Percentiles rank a stretch among this genome's conserved stretches.
Evolutionary conservation across 495 filamentous ascomycete species (phyloP).

Genomic region (Aspergillus saccharolyticus): DNA sequence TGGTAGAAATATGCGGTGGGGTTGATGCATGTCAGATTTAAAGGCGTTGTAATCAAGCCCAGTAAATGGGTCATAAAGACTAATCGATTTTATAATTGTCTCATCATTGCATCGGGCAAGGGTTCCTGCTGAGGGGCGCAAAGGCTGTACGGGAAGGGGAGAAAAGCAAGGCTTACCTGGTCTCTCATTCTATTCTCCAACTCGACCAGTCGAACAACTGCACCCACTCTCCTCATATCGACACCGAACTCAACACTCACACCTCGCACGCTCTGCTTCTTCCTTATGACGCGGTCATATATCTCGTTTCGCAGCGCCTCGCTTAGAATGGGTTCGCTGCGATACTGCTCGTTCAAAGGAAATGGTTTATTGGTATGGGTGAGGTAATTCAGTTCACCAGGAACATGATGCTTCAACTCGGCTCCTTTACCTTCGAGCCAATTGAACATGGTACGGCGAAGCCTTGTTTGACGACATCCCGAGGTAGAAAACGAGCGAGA

Average conservation of each 20-base stretch:
- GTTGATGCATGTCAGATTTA: constrained; percentile 26
- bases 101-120: constrained; percentile 53
- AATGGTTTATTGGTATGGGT: constrained; percentile 49
- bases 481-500: constrained; percentile 48
- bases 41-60: constrained; percentile 64
- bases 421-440: constrained; percentile 62
- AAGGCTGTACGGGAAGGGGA: constrained; percentile 17
- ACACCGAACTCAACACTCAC: constrained; percentile 75
- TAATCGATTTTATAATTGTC: constrained; percentile 80
- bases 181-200: constrained; percentile 73
- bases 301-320: constrained; percentile 72
- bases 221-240: constrained; percentile 81
- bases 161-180: constrained; percentile 54
- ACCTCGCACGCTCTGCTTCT: constrained; percentile 64
- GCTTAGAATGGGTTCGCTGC: constrained; percentile 68
- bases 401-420: constrained; percentile 49
- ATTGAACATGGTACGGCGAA: constrained; percentile 55
- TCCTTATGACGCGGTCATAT: constrained; percentile 56
- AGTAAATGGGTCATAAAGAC: constrained; percentile 86
- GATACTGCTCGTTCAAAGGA: constrained; percentile 68
- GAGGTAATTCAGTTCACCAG: constrained; percentile 63
- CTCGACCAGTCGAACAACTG: constrained; percentile 81
- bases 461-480: constrained; percentile 37
- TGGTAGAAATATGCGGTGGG: constrained; percentile 5
- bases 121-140: neutral